phyloP scores from a whole-genome alignment of 352 stramenopile species.

The Labyrinthula sp. region DNA sequence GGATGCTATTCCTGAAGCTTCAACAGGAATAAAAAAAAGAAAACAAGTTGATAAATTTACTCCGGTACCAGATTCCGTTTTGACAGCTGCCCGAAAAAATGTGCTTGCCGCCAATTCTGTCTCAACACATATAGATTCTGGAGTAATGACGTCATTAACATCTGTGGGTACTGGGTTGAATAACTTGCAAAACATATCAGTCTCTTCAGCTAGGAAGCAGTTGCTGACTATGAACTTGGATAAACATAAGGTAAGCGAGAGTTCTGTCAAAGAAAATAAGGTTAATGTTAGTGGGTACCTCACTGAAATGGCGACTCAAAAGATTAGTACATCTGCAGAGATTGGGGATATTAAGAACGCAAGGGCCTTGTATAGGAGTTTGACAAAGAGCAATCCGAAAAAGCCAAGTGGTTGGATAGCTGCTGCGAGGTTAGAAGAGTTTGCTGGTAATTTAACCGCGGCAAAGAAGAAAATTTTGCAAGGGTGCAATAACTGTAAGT shows the following conservation, averaged over 20 bases:
- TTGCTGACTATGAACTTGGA: slow-evolving; percentile 36
- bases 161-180: not conserved
- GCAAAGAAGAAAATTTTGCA: slow-evolving; percentile 90
- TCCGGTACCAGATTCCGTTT: slow-evolving; percentile 27
- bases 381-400: slow-evolving; percentile 93
- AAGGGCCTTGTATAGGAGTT: slow-evolving; percentile 72
- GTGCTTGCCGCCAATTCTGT: not conserved
- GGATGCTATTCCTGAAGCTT: slow-evolving; percentile 50
- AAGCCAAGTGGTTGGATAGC: slow-evolving; percentile 95
- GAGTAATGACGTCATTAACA: not conserved
- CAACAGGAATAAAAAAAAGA: slow-evolving; percentile 10
- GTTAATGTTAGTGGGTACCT: slow-evolving; percentile 93
- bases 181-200: not conserved
- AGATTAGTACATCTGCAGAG: slow-evolving; percentile 68
- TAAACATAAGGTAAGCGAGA: slow-evolving; percentile 89
- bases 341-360: slow-evolving; percentile 97
- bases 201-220: not conserved
- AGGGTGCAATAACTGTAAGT: slow-evolving; percentile 80
- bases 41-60: slow-evolving; percentile 9
- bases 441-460: slow-evolving; percentile 41
- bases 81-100: slow-evolving; percentile 8
- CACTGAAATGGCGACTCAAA: slow-evolving; percentile 54
- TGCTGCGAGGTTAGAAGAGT: slow-evolving; percentile 85
- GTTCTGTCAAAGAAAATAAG: slow-evolving; percentile 75
- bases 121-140: slow-evolving; percentile 2